A percentile compares a stretch with the other conserved stretches of the same genome.
These are phyloP conservation scores for Clavispora carvajalis DNA, from an alignment of 805 yeast species.

Conservation along the genomic window DNA sequence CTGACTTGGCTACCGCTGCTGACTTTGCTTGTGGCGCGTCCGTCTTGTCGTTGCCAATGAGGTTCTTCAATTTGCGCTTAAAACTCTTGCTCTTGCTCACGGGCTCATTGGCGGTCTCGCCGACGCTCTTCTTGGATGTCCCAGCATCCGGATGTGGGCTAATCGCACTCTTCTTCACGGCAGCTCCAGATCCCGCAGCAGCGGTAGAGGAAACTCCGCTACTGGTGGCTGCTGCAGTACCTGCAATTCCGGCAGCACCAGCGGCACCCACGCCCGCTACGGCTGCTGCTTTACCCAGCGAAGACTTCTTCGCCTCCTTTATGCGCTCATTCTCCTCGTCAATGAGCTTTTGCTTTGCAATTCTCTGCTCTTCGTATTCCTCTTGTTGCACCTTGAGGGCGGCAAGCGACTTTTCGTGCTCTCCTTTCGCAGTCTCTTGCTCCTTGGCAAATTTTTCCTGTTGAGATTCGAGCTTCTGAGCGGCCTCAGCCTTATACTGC, in stretches of 20 bases:
- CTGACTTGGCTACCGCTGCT: background rate
- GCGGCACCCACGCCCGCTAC: background rate
- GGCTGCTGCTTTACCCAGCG: background rate
- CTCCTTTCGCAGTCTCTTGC: background rate
- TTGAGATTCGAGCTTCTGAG: background rate
- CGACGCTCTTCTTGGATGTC: background rate
- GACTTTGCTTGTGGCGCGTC: conserved; percentile 2
- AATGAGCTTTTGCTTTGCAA: background rate
- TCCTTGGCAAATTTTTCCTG: background rate
- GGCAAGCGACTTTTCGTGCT: background rate
- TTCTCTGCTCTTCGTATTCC: background rate
- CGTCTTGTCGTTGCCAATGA: conserved; percentile 9
- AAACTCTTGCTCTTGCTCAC: conserved; percentile 14
- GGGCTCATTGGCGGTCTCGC: background rate
- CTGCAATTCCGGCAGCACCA: conserved; percentile 4
- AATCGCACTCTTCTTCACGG: conserved; percentile 10
- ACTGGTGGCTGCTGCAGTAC: conserved; percentile 12
- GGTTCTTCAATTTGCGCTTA: conserved; percentile 14
- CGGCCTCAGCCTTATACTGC: background rate
- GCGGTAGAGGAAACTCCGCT: conserved; percentile 21
- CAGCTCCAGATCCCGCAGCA: conserved; percentile 25
- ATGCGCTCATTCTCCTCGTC: background rate
- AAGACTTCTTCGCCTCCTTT: background rate
- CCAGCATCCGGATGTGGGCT: background rate
- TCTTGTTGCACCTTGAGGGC: background rate